A percentile compares a stretch with the other conserved stretches of the same genome.
Conservation (phyloP, 192 early-diverging fungal genomes). For the Gryganskiella cystojenkinii region DNA sequence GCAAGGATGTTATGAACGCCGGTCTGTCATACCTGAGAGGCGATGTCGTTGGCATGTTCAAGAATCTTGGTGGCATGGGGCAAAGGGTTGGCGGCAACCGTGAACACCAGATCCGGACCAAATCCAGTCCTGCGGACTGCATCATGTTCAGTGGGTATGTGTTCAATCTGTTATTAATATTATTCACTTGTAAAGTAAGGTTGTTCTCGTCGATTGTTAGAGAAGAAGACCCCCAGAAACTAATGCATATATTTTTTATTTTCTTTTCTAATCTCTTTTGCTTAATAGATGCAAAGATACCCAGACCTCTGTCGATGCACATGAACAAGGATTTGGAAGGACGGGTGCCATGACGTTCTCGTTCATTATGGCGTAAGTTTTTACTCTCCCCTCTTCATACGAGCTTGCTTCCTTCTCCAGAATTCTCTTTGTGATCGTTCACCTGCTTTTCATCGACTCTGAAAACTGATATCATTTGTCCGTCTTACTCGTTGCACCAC, state of each 20-base stretch:
- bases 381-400: no score
- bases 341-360: constrained; percentile 84
- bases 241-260: not conserved
- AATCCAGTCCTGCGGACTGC: constrained; percentile 71
- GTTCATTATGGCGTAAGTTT: constrained; percentile 63
- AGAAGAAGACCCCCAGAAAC: no score
- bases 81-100: constrained; percentile 44
- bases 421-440: not conserved
- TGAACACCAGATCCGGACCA: constrained; percentile 18
- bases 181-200: no score
- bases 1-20: constrained; percentile 55
- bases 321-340: constrained; percentile 61
- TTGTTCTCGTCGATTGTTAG: no score
- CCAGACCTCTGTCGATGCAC: constrained; percentile 85
- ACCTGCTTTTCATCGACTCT: not conserved
- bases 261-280: not conserved
- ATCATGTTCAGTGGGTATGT: constrained; percentile 82
- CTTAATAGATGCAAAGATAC: constrained; percentile 75
- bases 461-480: not conserved
- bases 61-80: constrained; percentile 54
- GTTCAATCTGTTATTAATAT: not conserved
- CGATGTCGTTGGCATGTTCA: constrained; percentile 50
- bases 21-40: constrained; percentile 62
- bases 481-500: not conserved
- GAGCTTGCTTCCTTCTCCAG: no score